Base-by-base conservation (phyloP, 2,329 filamentous ascomycete genomes). In the Chalara sp. region DNA sequence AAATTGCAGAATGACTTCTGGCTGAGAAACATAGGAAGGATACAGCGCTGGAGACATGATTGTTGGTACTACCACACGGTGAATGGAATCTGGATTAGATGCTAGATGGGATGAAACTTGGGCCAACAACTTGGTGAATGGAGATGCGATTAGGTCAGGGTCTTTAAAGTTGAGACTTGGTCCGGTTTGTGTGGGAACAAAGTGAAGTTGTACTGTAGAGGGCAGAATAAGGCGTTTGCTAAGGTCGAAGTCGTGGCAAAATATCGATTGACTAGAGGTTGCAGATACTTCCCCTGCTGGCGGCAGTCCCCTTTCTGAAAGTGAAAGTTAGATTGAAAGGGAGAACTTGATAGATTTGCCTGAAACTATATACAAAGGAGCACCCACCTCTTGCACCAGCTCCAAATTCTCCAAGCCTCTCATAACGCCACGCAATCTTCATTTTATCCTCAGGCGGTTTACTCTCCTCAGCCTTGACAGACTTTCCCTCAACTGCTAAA, bases 351-450 rank as follows among this genome's bases (percentile, higher is more conserved):
- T 21, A 21, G 21, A 21, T 21, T 21, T 21, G 21, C 21, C 21
- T 21, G 21, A 44, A 44, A 78, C 69, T 75, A 86, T 85, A 83
- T 83, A 49, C 41, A 53, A 51, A 52, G 47, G 50, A 56, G 47
- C 50, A 59, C 63, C 62, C 71, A 72, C 53, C 73, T 72, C 54
- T 73, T 65, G 53, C 68, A 48, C 75, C 70, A 53, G 75, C 76
- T 41, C 82, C 82, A 60, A 83, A 84, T 57, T 86, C 85, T 12
- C 87, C 86, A 48, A 97, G 69, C 33, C 83, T 80, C 68, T 97
- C 91, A 70, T 99, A 99, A 67, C 93, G 80, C 93, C 93, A 99
- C 4, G 93, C 93, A 72, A 99, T 99, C 72, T 96, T 97, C 93
- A 99, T 97, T 68, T 85, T 91, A 56, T 92, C 87, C 11, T 76